Evolutionary conservation across 192 early-diverging fungal species (phyloP), one percentile per base, ranked within the genome.

Genomic region (Entomortierella lignicola): DNA sequence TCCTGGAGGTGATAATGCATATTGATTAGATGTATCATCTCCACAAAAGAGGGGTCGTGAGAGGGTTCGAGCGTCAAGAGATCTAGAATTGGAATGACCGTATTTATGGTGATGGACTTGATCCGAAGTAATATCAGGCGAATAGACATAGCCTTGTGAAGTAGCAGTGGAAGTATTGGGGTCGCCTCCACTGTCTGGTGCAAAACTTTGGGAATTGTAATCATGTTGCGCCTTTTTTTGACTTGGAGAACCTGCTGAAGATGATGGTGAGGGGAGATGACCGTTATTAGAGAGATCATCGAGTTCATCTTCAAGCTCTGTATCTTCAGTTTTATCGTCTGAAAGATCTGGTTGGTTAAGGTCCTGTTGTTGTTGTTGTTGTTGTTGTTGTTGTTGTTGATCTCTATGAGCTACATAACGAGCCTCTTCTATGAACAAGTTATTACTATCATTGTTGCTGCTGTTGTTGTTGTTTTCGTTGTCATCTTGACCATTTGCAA

Each of bases 181-280:
- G 6, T 47, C 60, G 18, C 27, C 20, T 30, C 60, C 27, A 50
- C 25, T 50, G 12, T 50, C 44, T 2, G 11, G 2, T 8, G 50
- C 12, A n/a, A n/a, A n/a, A 1, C 12, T 27, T 23, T 27, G 60
- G 13, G 60, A 61, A 41, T 8, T 4, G n/a, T 4, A 39, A 26
- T 61, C 60, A 6, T 4, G 21, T 2, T 48, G 1, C 23, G 43
- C 41, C 34, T 60, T 43, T 4, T 61, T 55, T 12, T 60, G 60
- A 23, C 50, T 58, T 3, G 2, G 1, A 34, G 75, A 66, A 1
- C 39, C 42, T 13, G 59, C 23, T 21, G 67, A 79, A 42, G 70
- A 79, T 13, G 66, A 41, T 20, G 67, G 75, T 13, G 75, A 79
- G 32, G 75, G 75, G 26, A 79, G 44, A 10, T 70, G 66, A 15